Base-by-base conservation (phyloP, 2,329 filamentous ascomycete genomes). In the Microdochium bolleyi region DNA sequence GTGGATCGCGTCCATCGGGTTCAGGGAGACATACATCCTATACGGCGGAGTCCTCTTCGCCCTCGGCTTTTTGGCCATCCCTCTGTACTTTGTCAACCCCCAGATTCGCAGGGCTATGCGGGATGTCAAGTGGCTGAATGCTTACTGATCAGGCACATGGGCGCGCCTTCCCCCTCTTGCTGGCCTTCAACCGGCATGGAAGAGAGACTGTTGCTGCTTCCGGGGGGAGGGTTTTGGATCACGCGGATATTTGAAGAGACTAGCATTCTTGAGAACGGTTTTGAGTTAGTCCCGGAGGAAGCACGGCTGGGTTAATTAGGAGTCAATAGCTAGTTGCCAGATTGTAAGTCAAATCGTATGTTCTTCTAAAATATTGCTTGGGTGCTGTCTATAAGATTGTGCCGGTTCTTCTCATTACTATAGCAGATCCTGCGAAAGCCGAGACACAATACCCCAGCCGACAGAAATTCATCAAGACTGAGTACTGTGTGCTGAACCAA, bases 1-100 rank as follows among this genome's bases (percentile, higher is more conserved):
- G 25, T 56, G 54, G 19, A 70, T 56, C n/a, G 34, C 48, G 25
- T 52, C 51, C 49, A 49, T 56, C 27, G 54, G 54, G 11, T 48
- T 51, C 13, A 51, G 52, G 30, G 38, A 25, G 16, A 56, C 54
- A 2, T 56, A 54, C 24, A 51, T 50, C 13, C 52, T 56, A n/a
- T 56, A 55, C 24, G 51, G 53, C 14, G 51, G 50, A 22, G 44
- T 55, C 9, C 54, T 53, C 48, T 49, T 53, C 24, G 51, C 49
- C 9, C 51, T 55, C 13, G 52, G 53, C 16, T 46, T 56, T 8
- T 24, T 55, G 5, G 54, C 53, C 2, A 24, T 56, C 11, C 11
- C 51, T 1, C 10, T 56, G 10, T 56, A 49, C 24, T 55, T 38
- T 38, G 16, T 38, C 34, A 38, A 38, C 34, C 34, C 34, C 34